These are phyloP conservation scores for Populus trichocarpa DNA, from an alignment of 441 rosid genomes.

Conservation along the genomic window DNA sequence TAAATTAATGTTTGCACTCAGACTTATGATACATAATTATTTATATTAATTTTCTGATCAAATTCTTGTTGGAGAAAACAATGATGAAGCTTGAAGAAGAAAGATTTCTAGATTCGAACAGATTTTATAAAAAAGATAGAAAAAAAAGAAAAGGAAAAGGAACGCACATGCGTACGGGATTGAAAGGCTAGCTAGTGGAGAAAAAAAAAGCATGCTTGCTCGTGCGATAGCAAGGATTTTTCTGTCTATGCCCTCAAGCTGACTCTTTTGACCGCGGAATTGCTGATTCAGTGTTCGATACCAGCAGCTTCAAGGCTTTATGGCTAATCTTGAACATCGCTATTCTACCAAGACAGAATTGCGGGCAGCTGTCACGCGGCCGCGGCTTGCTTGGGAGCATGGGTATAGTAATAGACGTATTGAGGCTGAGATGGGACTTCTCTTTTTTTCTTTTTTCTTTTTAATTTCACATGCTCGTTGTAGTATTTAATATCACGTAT, in stretches of 20 bases:
- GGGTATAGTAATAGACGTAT: background rate
- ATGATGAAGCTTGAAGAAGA: no score
- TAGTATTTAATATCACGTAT: no score
- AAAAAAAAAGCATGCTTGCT: background rate
- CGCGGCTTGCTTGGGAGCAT: background rate
- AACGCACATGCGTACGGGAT: background rate
- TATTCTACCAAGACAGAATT: background rate
- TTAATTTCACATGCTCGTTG: no score
- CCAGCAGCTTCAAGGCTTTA: background rate
- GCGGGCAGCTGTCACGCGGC: background rate
- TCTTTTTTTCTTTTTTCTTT: no score
- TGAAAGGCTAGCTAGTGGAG: background rate
- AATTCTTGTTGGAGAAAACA: background rate
- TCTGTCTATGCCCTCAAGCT: background rate
- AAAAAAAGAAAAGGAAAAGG: no score
- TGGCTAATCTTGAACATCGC: background rate
- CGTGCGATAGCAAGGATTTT: background rate
- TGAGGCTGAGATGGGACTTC: background rate
- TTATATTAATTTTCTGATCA: background rate
- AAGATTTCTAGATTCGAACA: background rate
- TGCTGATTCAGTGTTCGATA: background rate
- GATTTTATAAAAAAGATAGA: background rate
- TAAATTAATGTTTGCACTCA: background rate
- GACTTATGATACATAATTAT: background rate
- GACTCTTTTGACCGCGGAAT: background rate